Conservation (phyloP, 2,329 filamentous ascomycete species). For the Exophiala bonariae region DNA sequence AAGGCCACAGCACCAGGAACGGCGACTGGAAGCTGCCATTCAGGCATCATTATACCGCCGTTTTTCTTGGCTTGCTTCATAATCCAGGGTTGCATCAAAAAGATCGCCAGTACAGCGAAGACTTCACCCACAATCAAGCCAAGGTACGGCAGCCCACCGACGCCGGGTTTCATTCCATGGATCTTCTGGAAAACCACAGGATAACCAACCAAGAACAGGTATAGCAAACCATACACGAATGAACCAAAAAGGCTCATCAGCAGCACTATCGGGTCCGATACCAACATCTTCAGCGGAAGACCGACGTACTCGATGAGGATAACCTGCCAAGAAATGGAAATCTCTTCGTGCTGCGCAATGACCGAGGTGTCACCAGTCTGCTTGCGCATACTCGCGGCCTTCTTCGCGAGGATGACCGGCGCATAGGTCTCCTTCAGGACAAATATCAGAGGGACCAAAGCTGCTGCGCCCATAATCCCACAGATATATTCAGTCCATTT, state of each 20-base stretch:
- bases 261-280: slow-evolving; percentile 45
- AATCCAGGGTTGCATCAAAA: slow-evolving; percentile 41
- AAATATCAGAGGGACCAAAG: slow-evolving; percentile 39
- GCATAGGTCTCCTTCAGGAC: slow-evolving; percentile 38
- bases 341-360: slow-evolving; percentile 40
- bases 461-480: slow-evolving; percentile 54
- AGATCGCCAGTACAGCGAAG: slow-evolving; percentile 41
- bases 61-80: slow-evolving; percentile 36
- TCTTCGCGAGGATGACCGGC: slow-evolving; percentile 36
- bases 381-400: slow-evolving; percentile 36
- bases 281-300: slow-evolving; percentile 40
- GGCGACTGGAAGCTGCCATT: slow-evolving; percentile 46
- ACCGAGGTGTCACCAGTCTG: slow-evolving; percentile 36
- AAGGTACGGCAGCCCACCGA: slow-evolving; percentile 47
- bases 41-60: slow-evolving; percentile 34
- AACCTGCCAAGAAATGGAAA: slow-evolving; percentile 34
- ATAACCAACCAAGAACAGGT: slow-evolving; percentile 47
- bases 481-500: slow-evolving; percentile 47
- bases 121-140: slow-evolving; percentile 45
- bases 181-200: slow-evolving; percentile 45
- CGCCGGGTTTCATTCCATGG: slow-evolving; percentile 39
- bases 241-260: slow-evolving; percentile 39
- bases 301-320: slow-evolving; percentile 39
- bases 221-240: slow-evolving; percentile 46
- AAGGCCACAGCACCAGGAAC: slow-evolving; percentile 47